A percentile compares a stretch with the other conserved stretches of the same genome.
These are phyloP conservation scores for Diplodia sapinea DNA, from an alignment of 2,329 filamentous ascomycete species.

Conservation along the genomic window DNA sequence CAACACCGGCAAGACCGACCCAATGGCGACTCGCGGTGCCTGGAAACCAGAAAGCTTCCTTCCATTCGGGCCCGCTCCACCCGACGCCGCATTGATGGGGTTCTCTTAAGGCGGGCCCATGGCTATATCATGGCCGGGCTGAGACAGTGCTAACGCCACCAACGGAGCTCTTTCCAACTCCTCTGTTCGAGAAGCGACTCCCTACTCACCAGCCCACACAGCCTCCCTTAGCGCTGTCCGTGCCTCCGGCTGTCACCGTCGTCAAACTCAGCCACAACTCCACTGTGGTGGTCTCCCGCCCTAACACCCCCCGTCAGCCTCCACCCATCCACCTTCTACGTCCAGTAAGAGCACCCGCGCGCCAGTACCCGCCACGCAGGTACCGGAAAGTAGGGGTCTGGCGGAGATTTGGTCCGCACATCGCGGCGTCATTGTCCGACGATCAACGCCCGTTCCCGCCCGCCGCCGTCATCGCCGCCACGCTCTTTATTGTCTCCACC, in stretches of 20 bases:
- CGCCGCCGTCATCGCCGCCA: background rate
- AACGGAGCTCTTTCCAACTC: constrained; percentile 7
- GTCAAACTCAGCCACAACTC: constrained; percentile 14
- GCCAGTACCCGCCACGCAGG: background rate
- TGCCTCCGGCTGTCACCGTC: constrained; percentile 3
- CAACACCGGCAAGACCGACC: background rate
- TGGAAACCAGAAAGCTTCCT: background rate
- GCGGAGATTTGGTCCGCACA: background rate
- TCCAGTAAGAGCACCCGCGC: constrained; percentile 22
- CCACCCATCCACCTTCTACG: constrained; percentile 3
- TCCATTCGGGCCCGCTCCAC: background rate
- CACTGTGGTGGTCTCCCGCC: background rate
- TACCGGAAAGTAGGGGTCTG: constrained; percentile 1
- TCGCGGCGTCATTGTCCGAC: constrained; percentile 13
- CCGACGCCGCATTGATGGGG: constrained; percentile 25
- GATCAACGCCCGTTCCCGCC: constrained; percentile 5
- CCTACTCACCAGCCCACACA: background rate
- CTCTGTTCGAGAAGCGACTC: background rate
- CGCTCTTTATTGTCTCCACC: background rate
- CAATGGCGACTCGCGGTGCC: background rate
- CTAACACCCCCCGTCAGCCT: background rate
- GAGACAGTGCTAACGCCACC: constrained; percentile 27
- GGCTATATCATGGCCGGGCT: constrained; percentile 23
- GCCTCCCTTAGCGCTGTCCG: background rate
- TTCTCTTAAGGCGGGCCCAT: constrained; percentile 11